These are phyloP conservation scores for Voacanga thouarsii DNA, from an alignment of 257 asterid genomes.

Conservation along the genomic window DNA sequence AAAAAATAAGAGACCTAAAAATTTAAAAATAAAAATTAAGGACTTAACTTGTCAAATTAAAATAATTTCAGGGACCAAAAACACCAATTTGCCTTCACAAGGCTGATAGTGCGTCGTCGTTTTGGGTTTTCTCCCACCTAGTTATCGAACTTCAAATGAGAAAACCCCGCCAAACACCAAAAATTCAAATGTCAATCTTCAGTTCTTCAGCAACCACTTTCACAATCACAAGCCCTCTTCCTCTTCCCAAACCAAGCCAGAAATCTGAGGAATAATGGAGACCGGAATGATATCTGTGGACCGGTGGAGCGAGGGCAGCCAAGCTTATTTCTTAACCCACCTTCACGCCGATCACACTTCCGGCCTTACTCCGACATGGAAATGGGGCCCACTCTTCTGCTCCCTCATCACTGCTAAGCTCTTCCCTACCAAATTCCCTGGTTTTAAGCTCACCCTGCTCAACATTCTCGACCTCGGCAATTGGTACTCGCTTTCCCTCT, in stretches of 20 bases:
- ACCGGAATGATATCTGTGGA: slow-evolving; percentile 81
- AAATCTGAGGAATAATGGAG: slow-evolving; percentile 45
- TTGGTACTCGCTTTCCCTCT: slow-evolving; percentile 58
- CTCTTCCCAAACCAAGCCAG: too few relatives aligned
- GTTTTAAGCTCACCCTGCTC: slow-evolving; percentile 66
- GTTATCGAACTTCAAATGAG: not conserved
- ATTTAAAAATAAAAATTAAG: too few relatives aligned
- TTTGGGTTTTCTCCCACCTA: not conserved
- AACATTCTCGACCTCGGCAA: slow-evolving; percentile 55
- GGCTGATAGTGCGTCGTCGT: too few relatives aligned
- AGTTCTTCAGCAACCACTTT: too few relatives aligned
- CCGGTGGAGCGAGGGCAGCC: slow-evolving; percentile 74
- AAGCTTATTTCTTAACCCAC: slow-evolving; percentile 83
- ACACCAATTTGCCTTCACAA: too few relatives aligned
- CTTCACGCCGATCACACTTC: slow-evolving; percentile 85
- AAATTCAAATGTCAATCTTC: not conserved
- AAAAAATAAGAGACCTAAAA: too few relatives aligned
- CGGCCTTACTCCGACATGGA: slow-evolving; percentile 69
- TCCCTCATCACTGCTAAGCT: slow-evolving; percentile 70
- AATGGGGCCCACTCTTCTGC: slow-evolving; percentile 69
- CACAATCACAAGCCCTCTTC: not conserved
- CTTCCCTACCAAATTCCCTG: slow-evolving; percentile 63
- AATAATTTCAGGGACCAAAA: too few relatives aligned
- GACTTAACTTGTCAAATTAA: too few relatives aligned
- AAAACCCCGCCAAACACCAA: slow-evolving; percentile 3